These are phyloP conservation scores for Nitzschia sp. DNA, from an alignment of 108 stramenopile genomes.

Conservation along the genomic window DNA sequence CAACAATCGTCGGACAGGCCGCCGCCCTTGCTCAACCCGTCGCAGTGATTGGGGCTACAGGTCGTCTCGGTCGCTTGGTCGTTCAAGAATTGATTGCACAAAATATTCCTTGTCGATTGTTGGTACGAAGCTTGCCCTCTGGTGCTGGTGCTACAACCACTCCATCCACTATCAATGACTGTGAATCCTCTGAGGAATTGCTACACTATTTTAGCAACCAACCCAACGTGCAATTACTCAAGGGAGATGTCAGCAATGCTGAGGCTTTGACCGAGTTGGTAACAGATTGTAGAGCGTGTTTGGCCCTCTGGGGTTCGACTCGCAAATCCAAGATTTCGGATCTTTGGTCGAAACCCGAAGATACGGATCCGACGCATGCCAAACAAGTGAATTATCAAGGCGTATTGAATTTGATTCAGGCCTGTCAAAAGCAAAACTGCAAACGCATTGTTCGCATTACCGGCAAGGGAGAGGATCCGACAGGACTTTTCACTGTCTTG, in stretches of 20 bases:
- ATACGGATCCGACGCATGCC: slow-evolving; percentile 59
- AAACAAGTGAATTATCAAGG: slow-evolving; percentile 70
- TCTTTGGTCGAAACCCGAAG: slow-evolving; percentile 30
- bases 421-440: slow-evolving; percentile 33
- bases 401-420: slow-evolving; percentile 59
- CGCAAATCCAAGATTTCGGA: slow-evolving; percentile 22
- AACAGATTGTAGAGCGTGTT: slow-evolving; percentile 50
- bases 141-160: slow-evolving; percentile 12
- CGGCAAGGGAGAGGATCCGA: slow-evolving; percentile 78
- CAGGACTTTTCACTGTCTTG: slow-evolving; percentile 55
- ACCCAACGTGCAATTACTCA: slow-evolving; percentile 42
- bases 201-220: slow-evolving; percentile 38
- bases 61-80: slow-evolving; percentile 42
- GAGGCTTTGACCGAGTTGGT: slow-evolving; percentile 40
- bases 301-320: slow-evolving; percentile 49
- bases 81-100: slow-evolving; percentile 26
- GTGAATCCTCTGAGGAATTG: slow-evolving; percentile 20
- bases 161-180: slow-evolving; percentile 1
- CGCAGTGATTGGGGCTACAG: slow-evolving; percentile 55
- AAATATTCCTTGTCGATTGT: slow-evolving; percentile 25
- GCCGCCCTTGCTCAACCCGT: too few relatives aligned
- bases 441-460: slow-evolving; percentile 70
- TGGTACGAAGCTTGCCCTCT: slow-evolving; percentile 38
- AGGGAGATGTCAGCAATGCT: slow-evolving; percentile 49
- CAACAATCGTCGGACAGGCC: too few relatives aligned